phyloP scores from a whole-genome alignment of 2,329 filamentous ascomycete species.

The Fusarium sterilihyphosum region DNA sequence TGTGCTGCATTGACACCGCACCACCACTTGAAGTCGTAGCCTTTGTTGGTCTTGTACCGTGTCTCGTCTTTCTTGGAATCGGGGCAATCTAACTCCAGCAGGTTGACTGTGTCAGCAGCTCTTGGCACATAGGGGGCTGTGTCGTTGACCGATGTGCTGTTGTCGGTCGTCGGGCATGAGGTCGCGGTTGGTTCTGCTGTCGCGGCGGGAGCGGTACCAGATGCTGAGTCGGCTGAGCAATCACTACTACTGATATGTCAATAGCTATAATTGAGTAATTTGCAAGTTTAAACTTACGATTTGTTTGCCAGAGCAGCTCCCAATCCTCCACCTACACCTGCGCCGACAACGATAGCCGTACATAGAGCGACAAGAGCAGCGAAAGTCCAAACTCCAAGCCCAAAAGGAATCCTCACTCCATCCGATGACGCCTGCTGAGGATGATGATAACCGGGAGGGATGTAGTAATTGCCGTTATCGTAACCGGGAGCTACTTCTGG shows the following conservation, averaged over 20 bases:
- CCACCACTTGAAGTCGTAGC: constrained; percentile 32
- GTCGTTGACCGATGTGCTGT: constrained; percentile 15
- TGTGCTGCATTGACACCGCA: constrained; percentile 24
- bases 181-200: constrained; percentile 19
- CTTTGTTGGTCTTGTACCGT: constrained; percentile 21
- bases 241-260: background rate
- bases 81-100: constrained; percentile 14
- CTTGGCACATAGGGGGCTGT: constrained; percentile 21
- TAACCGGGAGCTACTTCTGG: constrained; percentile 17
- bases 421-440: background rate
- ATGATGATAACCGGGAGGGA: constrained; percentile 12
- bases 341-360: constrained; percentile 29
- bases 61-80: constrained; percentile 6
- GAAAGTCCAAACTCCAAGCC: constrained; percentile 31
- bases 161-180: constrained; percentile 9
- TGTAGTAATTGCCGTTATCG: constrained; percentile 8
- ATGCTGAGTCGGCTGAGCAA: background rate
- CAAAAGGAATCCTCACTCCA: constrained; percentile 15
- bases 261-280: no score
- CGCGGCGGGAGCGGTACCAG: constrained; percentile 2
- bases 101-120: background rate
- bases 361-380: constrained; percentile 22
- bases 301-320: constrained; percentile 28
- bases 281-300: background rate
- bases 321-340: constrained; percentile 28